phyloP scores from a whole-genome alignment of 2,329 filamentous ascomycete genomes.

The Arthrobotrys sinensis region DNA sequence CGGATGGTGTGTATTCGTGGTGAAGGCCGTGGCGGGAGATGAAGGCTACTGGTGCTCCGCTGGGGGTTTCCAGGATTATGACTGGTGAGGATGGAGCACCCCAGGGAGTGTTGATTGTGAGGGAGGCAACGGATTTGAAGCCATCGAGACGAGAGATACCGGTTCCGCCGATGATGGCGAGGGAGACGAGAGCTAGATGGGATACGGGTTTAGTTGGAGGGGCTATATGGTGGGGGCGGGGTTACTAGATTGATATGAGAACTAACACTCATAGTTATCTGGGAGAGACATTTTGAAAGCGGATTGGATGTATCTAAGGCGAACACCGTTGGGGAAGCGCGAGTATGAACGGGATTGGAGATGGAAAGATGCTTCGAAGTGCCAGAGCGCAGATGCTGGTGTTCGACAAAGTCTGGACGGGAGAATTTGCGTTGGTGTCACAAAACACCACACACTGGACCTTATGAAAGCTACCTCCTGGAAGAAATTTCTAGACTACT shows the following conservation, averaged over 20 bases:
- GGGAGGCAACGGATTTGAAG: constrained; percentile 85
- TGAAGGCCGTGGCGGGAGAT: constrained; percentile 90
- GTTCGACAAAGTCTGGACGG: constrained; percentile 1
- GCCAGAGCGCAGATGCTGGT: constrained; percentile 4
- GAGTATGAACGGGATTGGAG: constrained; percentile 18
- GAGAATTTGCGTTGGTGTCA: constrained; percentile 52
- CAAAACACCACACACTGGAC: constrained; percentile 49
- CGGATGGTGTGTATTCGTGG: constrained; percentile 92
- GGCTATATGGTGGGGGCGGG: constrained; percentile 14
- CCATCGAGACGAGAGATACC: constrained; percentile 88
- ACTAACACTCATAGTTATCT: constrained; percentile 42
- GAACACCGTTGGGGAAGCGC: constrained; percentile 28
- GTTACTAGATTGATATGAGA: background rate
- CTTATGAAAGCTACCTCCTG: background rate
- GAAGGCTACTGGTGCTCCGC: constrained; percentile 87
- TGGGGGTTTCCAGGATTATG: constrained; percentile 79
- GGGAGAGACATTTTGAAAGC: constrained; percentile 59
- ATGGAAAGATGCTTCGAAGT: constrained; percentile 7
- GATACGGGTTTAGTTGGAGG: constrained; percentile 14
- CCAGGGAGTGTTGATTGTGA: constrained; percentile 89
- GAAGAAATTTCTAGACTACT: background rate
- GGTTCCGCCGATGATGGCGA: constrained; percentile 93
- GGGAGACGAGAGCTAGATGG: constrained; percentile 76
- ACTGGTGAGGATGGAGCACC: constrained; percentile 83
- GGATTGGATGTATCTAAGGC: constrained; percentile 36